Conservation (phyloP, 345 rosid species). For the Hevea brasiliensis region DNA sequence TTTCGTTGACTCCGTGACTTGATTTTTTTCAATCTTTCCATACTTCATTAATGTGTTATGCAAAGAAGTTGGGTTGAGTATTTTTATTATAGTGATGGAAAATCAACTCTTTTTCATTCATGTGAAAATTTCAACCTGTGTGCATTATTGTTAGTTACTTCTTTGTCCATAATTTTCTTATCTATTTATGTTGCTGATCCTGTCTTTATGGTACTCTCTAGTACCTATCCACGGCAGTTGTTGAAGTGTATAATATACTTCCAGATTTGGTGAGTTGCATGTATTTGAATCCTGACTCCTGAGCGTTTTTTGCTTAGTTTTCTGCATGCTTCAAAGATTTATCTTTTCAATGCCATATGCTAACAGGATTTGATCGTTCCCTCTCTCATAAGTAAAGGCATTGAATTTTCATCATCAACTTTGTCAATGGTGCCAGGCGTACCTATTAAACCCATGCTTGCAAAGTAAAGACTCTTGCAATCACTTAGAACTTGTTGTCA, state of each 20-base stretch:
- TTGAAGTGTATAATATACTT: constrained; percentile 78
- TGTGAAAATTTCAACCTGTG: neutral
- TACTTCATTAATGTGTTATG: too few species aligned
- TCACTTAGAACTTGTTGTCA: constrained; percentile 9
- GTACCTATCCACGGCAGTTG: constrained; percentile 66
- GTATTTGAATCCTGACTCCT: neutral
- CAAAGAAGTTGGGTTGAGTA: neutral
- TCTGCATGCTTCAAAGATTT: neutral
- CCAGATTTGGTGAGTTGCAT: constrained; percentile 68
- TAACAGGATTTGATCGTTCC: constrained; percentile 76
- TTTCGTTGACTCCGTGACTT: too few species aligned
- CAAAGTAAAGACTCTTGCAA: constrained; percentile 49
- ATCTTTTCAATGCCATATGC: constrained; percentile 7
- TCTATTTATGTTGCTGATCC: constrained; percentile 14
- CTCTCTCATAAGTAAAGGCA: constrained; percentile 57
- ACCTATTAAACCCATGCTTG: constrained; percentile 95
- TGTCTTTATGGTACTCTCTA: constrained; percentile 29
- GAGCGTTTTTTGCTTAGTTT: constrained; percentile 2
- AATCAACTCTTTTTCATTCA: neutral
- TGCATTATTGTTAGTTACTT: neutral
- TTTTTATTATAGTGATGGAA: neutral
- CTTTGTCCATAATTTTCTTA: neutral
- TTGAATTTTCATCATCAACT: constrained; percentile 65
- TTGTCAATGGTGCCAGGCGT: constrained; percentile 80
- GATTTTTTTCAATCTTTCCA: too few species aligned